Conservation (phyloP, 192 early-diverging fungal genomes). For the Backusella macrospora region DNA sequence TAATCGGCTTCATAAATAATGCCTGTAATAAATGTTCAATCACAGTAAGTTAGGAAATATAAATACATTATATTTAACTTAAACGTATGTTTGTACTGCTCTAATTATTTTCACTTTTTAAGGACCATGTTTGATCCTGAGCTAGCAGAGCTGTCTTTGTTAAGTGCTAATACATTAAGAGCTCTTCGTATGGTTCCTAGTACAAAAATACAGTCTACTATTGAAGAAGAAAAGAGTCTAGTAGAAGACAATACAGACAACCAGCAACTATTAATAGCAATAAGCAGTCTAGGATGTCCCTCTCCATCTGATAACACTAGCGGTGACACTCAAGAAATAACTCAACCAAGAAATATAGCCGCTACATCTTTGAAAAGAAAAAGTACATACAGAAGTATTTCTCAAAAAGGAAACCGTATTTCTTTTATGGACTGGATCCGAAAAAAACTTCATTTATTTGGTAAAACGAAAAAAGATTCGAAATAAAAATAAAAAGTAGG, state of each 20-base stretch:
- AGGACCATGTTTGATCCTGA: neutral
- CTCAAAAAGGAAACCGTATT: neutral
- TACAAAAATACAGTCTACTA: neutral
- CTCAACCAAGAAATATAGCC: too few relatives aligned
- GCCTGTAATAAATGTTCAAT: too few relatives aligned
- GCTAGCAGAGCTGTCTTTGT: neutral
- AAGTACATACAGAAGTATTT: neutral
- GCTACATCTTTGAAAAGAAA: neutral
- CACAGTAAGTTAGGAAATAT: too few relatives aligned
- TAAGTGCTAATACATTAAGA: neutral
- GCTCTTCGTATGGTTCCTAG: neutral
- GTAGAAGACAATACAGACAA: neutral
- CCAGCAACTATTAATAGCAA: neutral
- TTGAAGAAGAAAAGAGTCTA: neutral
- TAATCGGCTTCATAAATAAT: too few relatives aligned
- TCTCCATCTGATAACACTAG: too few relatives aligned
- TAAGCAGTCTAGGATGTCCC: neutral
- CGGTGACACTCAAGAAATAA: too few relatives aligned
- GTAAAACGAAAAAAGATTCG: neutral
- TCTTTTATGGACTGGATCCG: neutral
- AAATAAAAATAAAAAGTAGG: neutral
- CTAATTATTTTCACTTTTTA: too few relatives aligned
- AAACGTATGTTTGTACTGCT: too few relatives aligned
- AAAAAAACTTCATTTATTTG: neutral
- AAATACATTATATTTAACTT: too few relatives aligned